phyloP scores from a whole-genome alignment of 2,329 filamentous ascomycete genomes.

The Trichophyton benhamiae region DNA sequence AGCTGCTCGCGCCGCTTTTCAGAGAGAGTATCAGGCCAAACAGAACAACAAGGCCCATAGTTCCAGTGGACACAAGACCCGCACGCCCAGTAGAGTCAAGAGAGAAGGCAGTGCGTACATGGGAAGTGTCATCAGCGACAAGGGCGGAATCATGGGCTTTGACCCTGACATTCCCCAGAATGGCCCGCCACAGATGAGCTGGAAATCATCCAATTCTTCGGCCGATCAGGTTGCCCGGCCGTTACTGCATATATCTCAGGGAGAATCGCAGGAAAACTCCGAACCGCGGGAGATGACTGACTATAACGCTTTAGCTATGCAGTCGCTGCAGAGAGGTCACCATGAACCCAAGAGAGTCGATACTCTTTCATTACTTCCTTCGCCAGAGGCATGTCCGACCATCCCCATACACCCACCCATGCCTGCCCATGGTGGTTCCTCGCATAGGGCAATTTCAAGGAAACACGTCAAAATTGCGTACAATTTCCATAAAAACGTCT shows the following conservation, averaged over 20 bases:
- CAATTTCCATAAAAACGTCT: conserved; percentile 44
- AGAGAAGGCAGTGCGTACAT: conserved; percentile 35
- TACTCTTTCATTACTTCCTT: conserved; percentile 37
- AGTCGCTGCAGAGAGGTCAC: conserved; percentile 21
- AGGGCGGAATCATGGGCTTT: conserved; percentile 43
- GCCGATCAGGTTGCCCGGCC: conserved; percentile 26
- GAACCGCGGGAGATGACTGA: conserved; percentile 22
- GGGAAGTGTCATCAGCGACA: conserved; percentile 43
- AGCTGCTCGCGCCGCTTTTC: conserved; percentile 37
- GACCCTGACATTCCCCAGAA: conserved; percentile 33
- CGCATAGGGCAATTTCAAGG: conserved; percentile 49
- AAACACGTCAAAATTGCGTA: conserved; percentile 51
- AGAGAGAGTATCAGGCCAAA: conserved; percentile 32
- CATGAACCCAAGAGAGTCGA: conserved; percentile 30
- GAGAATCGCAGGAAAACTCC: conserved; percentile 7
- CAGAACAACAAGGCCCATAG: conserved; percentile 36
- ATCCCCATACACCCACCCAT: conserved; percentile 49
- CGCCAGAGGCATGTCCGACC: conserved; percentile 42
- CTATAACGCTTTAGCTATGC: conserved; percentile 37
- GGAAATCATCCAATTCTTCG: conserved; percentile 39
- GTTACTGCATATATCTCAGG: conserved; percentile 13
- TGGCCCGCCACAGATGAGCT: conserved; percentile 29
- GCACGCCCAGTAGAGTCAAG: conserved; percentile 34
- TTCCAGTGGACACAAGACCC: conserved; percentile 33
- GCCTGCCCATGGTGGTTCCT: conserved; percentile 35